phyloP scores from a whole-genome alignment of 176 grass and related monocot species.

The Olyra latifolia region DNA sequence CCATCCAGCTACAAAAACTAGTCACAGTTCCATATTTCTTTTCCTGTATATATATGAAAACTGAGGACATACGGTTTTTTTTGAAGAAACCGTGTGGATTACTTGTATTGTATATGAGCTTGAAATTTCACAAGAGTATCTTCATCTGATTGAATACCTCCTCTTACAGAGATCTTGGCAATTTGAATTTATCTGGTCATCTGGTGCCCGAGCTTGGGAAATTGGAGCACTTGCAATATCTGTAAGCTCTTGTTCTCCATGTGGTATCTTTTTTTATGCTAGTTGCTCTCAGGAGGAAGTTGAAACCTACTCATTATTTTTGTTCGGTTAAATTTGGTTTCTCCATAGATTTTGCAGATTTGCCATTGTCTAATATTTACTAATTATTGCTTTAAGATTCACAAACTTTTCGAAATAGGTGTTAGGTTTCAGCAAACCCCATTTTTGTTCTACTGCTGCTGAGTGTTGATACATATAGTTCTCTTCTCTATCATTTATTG shows the following conservation, averaged over 20 bases:
- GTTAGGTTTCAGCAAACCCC: no score
- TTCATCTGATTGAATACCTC: slow-evolving; percentile 39
- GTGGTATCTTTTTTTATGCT: slow-evolving; percentile 15
- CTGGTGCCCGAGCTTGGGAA: slow-evolving; percentile 86
- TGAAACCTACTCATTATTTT: not conserved
- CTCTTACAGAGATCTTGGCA: slow-evolving; percentile 75
- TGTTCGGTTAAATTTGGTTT: not conserved
- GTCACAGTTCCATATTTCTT: not conserved
- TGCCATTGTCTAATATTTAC: no score
- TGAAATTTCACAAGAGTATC: slow-evolving; percentile 17
- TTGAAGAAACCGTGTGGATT: not conserved
- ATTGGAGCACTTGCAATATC: slow-evolving; percentile 81
- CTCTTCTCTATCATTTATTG: not conserved
- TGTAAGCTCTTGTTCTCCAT: slow-evolving; percentile 63
- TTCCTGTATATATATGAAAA: not conserved
- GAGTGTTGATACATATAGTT: not conserved
- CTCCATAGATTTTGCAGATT: no score
- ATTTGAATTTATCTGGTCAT: slow-evolving; percentile 87
- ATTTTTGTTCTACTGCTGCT: slow-evolving; percentile 1
- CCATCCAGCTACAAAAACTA: not conserved
- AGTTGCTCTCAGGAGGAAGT: not conserved
- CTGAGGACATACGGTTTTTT: not conserved
- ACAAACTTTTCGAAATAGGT: no score
- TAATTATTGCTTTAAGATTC: no score
- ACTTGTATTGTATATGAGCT: slow-evolving; percentile 4